These are phyloP conservation scores for Aspergillus persii DNA, from an alignment of 2,329 filamentous ascomycete genomes.

Conservation along the genomic window DNA sequence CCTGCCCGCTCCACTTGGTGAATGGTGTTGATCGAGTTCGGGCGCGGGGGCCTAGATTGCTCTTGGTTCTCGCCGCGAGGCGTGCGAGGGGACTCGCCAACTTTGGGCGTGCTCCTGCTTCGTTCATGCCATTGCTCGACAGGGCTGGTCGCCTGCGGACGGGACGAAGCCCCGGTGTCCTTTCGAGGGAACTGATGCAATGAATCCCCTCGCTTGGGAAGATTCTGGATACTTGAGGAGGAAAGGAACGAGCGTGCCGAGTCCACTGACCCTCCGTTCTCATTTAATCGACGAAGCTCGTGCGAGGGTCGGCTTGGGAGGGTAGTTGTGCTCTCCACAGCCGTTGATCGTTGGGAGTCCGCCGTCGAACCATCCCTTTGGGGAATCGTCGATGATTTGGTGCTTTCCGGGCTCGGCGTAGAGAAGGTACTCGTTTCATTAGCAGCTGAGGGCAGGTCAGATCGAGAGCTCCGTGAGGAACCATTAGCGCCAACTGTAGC, in stretches of 20 bases:
- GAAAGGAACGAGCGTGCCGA: slow-evolving; percentile 36
- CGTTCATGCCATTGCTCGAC: slow-evolving; percentile 32
- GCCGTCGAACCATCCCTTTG: slow-evolving; percentile 33
- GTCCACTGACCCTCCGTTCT: slow-evolving; percentile 48
- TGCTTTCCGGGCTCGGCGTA: slow-evolving; percentile 32
- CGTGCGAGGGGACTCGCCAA: slow-evolving; percentile 44
- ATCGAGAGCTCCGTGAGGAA: slow-evolving; percentile 48
- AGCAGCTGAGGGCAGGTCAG: slow-evolving; percentile 37
- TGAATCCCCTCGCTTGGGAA: slow-evolving; percentile 61
- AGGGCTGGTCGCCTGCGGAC: slow-evolving; percentile 32
- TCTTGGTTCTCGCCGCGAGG: slow-evolving; percentile 49
- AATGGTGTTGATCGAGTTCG: slow-evolving; percentile 50
- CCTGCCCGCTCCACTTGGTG: slow-evolving; percentile 46
- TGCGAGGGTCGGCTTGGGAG: slow-evolving; percentile 54
- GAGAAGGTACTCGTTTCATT: slow-evolving; percentile 42
- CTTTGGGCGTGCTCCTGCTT: slow-evolving; percentile 43
- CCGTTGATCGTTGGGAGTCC: slow-evolving; percentile 30
- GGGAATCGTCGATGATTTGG: slow-evolving; percentile 20
- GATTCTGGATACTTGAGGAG: slow-evolving; percentile 32
- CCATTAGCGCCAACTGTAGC: slow-evolving; percentile 56
- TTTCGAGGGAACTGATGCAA: slow-evolving; percentile 63
- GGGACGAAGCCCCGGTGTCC: slow-evolving; percentile 50
- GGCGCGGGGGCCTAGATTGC: slow-evolving; percentile 31
- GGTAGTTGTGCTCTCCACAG: slow-evolving; percentile 26
- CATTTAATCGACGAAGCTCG: slow-evolving; percentile 55